Evolutionary conservation across 192 early-diverging fungal species (phyloP), one percentile per base, ranked within the genome.

Genomic region (Phlyctochytrium bullatum): DNA sequence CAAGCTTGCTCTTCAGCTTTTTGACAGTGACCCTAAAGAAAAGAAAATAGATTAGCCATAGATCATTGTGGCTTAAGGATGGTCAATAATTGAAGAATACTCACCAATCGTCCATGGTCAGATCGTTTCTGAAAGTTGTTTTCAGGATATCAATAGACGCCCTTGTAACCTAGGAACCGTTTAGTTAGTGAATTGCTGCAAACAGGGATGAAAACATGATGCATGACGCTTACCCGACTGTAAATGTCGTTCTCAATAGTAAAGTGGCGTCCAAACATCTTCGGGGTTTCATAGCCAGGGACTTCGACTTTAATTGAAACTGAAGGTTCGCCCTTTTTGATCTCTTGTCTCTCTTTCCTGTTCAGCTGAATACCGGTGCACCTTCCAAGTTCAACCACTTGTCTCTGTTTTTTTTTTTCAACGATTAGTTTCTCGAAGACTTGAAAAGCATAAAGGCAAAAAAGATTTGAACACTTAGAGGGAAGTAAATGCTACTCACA

Each of bases 61-160:
- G n/a, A n/a, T n/a, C n/a, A n/a, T n/a, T n/a, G n/a, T n/a, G n/a
- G n/a, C n/a, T n/a, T n/a, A n/a, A n/a, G n/a, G n/a, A n/a, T n/a
- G 40, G 40, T 47, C 40, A 47, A 47, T 20, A 47, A 47, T 47
- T 14, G 6, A 47, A 47, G 20, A 47, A 47, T 14, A 47, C 6
- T 6, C 20, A 47, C 94, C 93, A 96, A 31, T 95, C 93, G 23
- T 95, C 94, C 81, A 91, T 92, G 57, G 81, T 78, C 73, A 99
- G 59, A 73, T 99, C 95, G 47, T 92, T 86, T 65, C 94, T 85
- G 89, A 99, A 99, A 34, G 81, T 90, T 62, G 88, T 85, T 83
- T 99, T 99, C 73, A 97, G 80, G 34, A 98, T 87, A 74, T 99
- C 93, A 69, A 99, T 99, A 32, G 92, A 95, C 53, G 72, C 76